Evolutionary conservation across 2,329 filamentous ascomycete species (phyloP).

Genomic region (Microdochium nivale): DNA sequence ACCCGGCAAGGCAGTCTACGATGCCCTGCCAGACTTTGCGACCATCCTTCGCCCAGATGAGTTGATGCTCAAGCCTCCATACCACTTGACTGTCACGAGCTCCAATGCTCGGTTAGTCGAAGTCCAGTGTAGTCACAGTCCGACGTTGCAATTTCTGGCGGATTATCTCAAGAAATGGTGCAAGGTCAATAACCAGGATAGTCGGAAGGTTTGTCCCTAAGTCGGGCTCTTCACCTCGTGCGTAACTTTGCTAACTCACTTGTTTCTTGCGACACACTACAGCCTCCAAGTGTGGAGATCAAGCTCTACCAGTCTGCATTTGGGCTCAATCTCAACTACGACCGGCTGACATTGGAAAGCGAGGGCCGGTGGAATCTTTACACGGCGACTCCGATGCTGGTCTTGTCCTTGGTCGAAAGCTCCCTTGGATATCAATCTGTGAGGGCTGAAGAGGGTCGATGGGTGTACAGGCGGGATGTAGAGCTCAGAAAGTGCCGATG

Average conservation of each 20-base stretch:
- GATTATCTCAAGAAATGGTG: slow-evolving; percentile 40
- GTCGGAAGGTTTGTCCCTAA: slow-evolving; percentile 23
- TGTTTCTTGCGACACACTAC: background rate
- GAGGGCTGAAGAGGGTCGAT: slow-evolving; percentile 10
- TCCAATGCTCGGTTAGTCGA: slow-evolving; percentile 22
- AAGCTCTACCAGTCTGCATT: slow-evolving; percentile 34
- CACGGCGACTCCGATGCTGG: slow-evolving; percentile 30
- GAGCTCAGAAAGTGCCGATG: slow-evolving; percentile 16
- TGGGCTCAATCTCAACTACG: slow-evolving; percentile 32
- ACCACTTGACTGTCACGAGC: slow-evolving; percentile 32
- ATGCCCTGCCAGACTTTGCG: slow-evolving; percentile 30
- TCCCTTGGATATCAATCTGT: slow-evolving; percentile 34
- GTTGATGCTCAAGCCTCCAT: slow-evolving; percentile 37
- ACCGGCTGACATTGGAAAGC: slow-evolving; percentile 29
- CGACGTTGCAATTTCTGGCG: slow-evolving; percentile 32
- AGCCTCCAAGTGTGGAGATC: slow-evolving; percentile 34
- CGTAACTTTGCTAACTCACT: background rate
- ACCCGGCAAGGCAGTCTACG: slow-evolving; percentile 3
- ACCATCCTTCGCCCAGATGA: slow-evolving; percentile 36
- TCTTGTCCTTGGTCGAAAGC: slow-evolving; percentile 36
- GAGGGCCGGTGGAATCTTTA: slow-evolving; percentile 22
- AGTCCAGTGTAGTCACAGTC: slow-evolving; percentile 38
- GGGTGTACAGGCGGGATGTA: slow-evolving; percentile 20
- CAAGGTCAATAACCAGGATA: slow-evolving; percentile 29
- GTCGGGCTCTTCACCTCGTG: background rate